Evolutionary conservation across 257 asterid species (phyloP), one percentile per base, ranked within the genome.

Genomic region (Nicotiana tabacum): DNA sequence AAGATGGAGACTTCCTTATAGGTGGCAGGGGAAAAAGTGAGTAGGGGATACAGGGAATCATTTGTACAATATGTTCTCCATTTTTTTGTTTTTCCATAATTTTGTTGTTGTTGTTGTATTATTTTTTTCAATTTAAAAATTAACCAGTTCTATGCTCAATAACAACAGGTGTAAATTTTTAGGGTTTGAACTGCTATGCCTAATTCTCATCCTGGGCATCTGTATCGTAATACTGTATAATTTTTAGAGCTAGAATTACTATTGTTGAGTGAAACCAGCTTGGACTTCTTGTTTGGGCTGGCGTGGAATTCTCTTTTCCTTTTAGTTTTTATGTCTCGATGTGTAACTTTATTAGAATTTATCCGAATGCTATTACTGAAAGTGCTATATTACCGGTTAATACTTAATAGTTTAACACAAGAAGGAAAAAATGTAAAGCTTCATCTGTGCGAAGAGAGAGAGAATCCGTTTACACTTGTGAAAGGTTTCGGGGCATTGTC

Each of bases 1-100:
- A 80, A 91, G 90, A 86, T 96, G 99, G 99, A 92, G 90, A 92
- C 92, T 95, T 84, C 99, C 99, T 78, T 77, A 70, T 80, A 58
- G 39, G 33, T 84, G 82, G 95, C 88, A 86, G 81, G 93, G 55
- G 60, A 66, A 83, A 84, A 77, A 83, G 43, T 70, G 83, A 84
- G 62, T 51, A 74, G 64, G 10, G 15, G 80, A 76, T 11, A 27
- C 53, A 51, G 64, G 4, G 61, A 48, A 51, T 27, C 27, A 76
- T 29, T 76, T 76, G 64, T 76, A 76, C 80, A 76, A 76, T 76
- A 15, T 27, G 64, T 27, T 27, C 53, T 72, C 0, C 80, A 7
- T 13, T 51, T 76, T 74, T 74, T 74, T 29, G 1, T 74, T 48
- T 51, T 51, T 48, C 29, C 64, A 51, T 15, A 74, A 15, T 27